Evolutionary conservation across 805 yeast species (phyloP).

Genomic region (Cyberlindnera euphorbiiphila): DNA sequence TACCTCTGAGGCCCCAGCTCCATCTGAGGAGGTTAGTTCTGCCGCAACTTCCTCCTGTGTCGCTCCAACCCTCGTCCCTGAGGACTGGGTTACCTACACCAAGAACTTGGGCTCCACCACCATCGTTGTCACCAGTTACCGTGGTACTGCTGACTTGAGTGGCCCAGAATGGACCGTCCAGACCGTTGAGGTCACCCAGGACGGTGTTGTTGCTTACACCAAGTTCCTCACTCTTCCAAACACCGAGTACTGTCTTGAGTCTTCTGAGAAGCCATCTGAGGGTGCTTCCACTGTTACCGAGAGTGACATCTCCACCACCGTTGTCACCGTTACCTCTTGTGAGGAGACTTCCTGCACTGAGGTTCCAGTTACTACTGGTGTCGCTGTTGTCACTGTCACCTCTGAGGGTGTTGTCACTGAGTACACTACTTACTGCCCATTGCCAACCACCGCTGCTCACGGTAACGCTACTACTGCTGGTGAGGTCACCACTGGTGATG

Average conservation of each 20-base stretch:
- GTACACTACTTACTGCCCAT: constrained; percentile 28
- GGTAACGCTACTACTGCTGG: constrained; percentile 5
- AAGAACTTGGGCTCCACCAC: too few species aligned
- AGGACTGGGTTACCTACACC: too few species aligned
- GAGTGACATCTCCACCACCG: constrained; percentile 5
- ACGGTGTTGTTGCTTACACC: too few species aligned
- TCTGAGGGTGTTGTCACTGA: constrained; percentile 30
- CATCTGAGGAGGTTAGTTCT: constrained; percentile 10
- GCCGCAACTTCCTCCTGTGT: constrained; percentile 8
- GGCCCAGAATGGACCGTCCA: too few species aligned
- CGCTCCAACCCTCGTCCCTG: too few species aligned
- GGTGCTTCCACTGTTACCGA: constrained; percentile 9
- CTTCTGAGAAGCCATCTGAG: constrained; percentile 4
- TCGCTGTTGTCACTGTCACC: constrained; percentile 8
- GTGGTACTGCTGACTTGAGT: too few species aligned
- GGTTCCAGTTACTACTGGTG: constrained; percentile 10
- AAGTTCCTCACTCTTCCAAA: too few species aligned
- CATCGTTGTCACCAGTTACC: too few species aligned
- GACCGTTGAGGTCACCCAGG: too few species aligned
- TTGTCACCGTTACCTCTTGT: constrained; percentile 11
- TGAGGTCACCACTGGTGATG: too few species aligned
- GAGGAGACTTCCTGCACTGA: constrained; percentile 3
- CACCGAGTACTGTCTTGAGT: too few species aligned
- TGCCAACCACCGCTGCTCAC: constrained; percentile 10
- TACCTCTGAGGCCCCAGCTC: neutral